phyloP scores from a whole-genome alignment of 768 basidiomycete genomes.

The Leccinum subgranulosum region DNA sequence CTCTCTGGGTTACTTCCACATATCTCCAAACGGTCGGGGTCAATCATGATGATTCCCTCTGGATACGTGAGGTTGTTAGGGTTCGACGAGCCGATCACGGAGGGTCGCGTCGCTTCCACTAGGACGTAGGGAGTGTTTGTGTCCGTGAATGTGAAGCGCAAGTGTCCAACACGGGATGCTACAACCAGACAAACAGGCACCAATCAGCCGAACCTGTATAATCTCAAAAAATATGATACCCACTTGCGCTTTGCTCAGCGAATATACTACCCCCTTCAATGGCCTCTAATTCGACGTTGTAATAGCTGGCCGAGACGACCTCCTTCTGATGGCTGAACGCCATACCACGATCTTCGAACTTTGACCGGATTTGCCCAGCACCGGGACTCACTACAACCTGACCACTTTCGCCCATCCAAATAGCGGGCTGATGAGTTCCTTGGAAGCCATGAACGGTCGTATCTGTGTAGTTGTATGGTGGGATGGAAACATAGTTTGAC shows the following conservation, averaged over 20 bases:
- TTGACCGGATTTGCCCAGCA: conserved; percentile 42
- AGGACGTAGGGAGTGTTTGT: conserved; percentile 53
- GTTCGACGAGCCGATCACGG: conserved; percentile 52
- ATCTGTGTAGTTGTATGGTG: conserved; percentile 67
- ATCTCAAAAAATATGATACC: conserved; percentile 19
- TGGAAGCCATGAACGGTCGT: conserved; percentile 67
- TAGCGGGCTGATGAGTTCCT: conserved; percentile 80
- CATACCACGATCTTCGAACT: conserved; percentile 61
- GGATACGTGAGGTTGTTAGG: conserved; percentile 51
- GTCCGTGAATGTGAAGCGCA: conserved; percentile 63
- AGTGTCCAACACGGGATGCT: conserved; percentile 76
- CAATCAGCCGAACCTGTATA: not conserved
- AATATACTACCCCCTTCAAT: conserved; percentile 48
- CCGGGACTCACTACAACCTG: conserved; percentile 62
- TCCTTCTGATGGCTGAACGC: conserved; percentile 51
- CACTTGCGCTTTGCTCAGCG: conserved; percentile 63
- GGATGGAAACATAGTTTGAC: conserved; percentile 70
- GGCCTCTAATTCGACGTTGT: conserved; percentile 55
- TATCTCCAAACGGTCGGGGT: conserved; percentile 45
- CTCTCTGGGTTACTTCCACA: conserved; percentile 64
- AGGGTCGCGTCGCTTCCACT: conserved; percentile 63
- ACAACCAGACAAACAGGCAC: not conserved
- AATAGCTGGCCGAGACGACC: conserved; percentile 50
- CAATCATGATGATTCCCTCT: conserved; percentile 47
- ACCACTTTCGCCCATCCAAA: conserved; percentile 86